Evolutionary conservation across 228 moss, liverwort and hornwort species (phyloP).

Genomic region (Sphagnum fallax): DNA sequence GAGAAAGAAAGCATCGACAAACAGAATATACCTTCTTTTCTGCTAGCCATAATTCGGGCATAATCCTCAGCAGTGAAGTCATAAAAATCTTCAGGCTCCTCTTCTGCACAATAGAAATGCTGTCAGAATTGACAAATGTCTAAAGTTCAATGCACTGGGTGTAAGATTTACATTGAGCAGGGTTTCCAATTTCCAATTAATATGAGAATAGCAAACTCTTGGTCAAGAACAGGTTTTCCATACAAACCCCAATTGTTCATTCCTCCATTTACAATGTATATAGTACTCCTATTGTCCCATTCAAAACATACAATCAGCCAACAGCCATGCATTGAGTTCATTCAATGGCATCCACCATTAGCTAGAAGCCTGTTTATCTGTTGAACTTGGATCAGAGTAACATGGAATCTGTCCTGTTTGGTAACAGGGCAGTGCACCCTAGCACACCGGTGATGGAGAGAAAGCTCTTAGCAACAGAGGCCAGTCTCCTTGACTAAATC

Average conservation of each 20-base stretch:
- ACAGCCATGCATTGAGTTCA: too few relatives aligned
- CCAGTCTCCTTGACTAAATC: too few relatives aligned
- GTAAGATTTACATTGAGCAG: neutral
- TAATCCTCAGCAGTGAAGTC: conserved; percentile 80
- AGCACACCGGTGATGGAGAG: too few relatives aligned
- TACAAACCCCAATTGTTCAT: neutral
- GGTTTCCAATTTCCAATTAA: neutral
- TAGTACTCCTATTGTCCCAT: neutral
- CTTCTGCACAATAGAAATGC: conserved; percentile 30
- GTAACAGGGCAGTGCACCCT: too few relatives aligned
- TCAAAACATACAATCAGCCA: too few relatives aligned
- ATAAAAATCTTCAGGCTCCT: conserved; percentile 69
- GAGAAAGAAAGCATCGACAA: neutral
- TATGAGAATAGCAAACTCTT: neutral
- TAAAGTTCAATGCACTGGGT: neutral
- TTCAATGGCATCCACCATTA: too few relatives aligned
- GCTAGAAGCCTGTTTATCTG: too few relatives aligned
- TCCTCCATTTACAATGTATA: neutral
- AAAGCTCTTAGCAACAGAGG: too few relatives aligned
- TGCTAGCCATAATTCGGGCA: conserved; percentile 40
- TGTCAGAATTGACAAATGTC: neutral
- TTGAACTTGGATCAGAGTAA: too few relatives aligned
- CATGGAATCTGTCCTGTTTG: too few relatives aligned
- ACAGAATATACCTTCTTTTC: conserved; percentile 58
- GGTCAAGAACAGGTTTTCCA: neutral